Conservation (phyloP, 805 yeast species). For the Candida maesae region DNA sequence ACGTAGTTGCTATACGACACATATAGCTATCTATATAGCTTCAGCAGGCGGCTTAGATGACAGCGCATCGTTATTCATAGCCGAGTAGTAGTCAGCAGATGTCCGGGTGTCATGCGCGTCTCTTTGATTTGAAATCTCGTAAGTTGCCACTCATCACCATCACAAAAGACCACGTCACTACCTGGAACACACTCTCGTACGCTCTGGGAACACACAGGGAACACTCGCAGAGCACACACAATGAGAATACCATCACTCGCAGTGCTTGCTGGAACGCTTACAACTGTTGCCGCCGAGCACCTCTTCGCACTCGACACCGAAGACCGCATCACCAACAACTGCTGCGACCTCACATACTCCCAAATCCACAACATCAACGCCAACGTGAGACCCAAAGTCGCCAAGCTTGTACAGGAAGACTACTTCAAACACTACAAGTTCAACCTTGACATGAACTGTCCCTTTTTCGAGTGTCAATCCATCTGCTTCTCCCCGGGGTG, state of each 20-base stretch:
- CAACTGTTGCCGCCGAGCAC: conserved; percentile 6
- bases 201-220: not conserved
- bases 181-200: not conserved
- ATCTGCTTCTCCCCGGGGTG: conserved; percentile 30
- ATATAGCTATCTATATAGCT: too few relatives aligned
- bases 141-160: not conserved
- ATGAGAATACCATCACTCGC: conserved; percentile 2
- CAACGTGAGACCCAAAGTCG: conserved; percentile 52
- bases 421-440: conserved; percentile 73
- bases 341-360: conserved; percentile 39
- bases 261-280: not conserved
- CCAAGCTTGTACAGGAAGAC: conserved; percentile 60
- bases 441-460: conserved; percentile 80
- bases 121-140: not conserved
- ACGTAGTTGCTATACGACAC: too few relatives aligned
- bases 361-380: conserved; percentile 51
- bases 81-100: not conserved
- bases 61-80: too few relatives aligned
- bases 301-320: conserved; percentile 20
- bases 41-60: too few relatives aligned
- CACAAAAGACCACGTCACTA: not conserved
- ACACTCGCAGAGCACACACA: not conserved
- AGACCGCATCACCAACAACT: conserved; percentile 20
- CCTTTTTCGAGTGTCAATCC: conserved; percentile 71
- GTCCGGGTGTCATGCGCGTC: not conserved